Base-by-base conservation (phyloP, 2,329 filamentous ascomycete species). In the Tolypocladium ovalisporum region DNA sequence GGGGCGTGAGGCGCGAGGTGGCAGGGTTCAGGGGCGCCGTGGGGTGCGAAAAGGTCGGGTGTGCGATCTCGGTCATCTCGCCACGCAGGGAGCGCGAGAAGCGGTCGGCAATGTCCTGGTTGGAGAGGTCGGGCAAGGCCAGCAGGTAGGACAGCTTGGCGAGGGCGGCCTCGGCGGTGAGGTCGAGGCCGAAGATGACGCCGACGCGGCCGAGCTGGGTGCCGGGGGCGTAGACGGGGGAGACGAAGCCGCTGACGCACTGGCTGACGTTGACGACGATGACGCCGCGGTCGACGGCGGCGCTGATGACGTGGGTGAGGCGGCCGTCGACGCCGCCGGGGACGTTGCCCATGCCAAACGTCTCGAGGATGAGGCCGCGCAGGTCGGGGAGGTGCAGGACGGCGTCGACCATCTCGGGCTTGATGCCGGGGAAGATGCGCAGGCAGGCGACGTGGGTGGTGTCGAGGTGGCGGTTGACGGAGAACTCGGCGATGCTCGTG, bases 211-310 rank as follows among this genome's bases (percentile, higher is more conserved):
- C 90, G 22, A 96, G 81, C 44, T 87, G 85, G 63, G 89, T 89
- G 10, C 85, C 88, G 0, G 88, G 84, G 1, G 87, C 88, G 72
- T 90, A 91, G n/a, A 90, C 78, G 3, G 88, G 87, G 54, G 84
- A 89, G 24, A 90, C 88, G 65, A 87, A 88, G 49, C 88, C 88
- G 59, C 82, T 86, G 64, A 86, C 81, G 78, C 92, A 97, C 75
- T 97, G 92, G 54, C 89, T 95, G 59, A 97, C 86, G 68, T 95
- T 96, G 63, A 96, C 89, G 59, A 97, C 86, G 58, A 94, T 84
- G 62, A 94, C 86, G 40, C 90, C 91, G 58, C 90, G 83, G 67
- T 86, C 78, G 44, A 96, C 89, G 27, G 89, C 91, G 49, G 85
- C 82, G 22, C 83, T 81, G 65, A 96, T 84, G 54, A 93, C 88